Conservation (phyloP, 441 rosid species). For the Croton laevigatus region DNA sequence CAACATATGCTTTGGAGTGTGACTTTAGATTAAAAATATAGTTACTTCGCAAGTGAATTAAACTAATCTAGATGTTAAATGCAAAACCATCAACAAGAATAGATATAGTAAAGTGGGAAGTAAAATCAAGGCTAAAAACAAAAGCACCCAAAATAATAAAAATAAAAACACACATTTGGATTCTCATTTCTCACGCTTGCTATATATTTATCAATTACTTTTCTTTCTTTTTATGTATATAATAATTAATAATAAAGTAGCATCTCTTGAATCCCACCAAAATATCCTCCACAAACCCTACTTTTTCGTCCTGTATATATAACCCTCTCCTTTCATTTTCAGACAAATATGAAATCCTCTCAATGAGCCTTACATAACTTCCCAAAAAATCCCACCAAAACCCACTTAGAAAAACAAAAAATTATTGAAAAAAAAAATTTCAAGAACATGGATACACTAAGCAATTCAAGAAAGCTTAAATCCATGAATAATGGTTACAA, state of each 20-base stretch:
- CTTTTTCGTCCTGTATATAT: constrained; percentile 34
- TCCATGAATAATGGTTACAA: constrained; percentile 27
- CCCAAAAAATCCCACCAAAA: neutral
- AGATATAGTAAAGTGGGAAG: constrained; percentile 13
- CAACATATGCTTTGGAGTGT: no score
- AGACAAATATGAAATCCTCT: constrained; percentile 18
- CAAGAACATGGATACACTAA: constrained; percentile 25
- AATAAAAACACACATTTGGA: constrained; percentile 5
- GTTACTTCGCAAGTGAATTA: neutral
- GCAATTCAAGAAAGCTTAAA: constrained; percentile 26
- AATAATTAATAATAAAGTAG: constrained; percentile 13
- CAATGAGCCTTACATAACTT: neutral
- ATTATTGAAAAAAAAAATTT: neutral
- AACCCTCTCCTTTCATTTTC: constrained; percentile 27
- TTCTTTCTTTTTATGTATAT: neutral
- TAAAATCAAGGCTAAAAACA: constrained; percentile 19
- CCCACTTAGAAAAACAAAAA: neutral
- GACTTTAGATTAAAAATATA: no score
- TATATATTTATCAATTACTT: constrained; percentile 9
- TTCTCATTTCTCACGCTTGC: constrained; percentile 26
- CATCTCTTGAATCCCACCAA: constrained; percentile 24
- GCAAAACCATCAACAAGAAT: constrained; percentile 30
- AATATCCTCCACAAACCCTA: constrained; percentile 23
- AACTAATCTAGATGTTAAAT: neutral
- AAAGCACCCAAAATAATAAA: constrained; percentile 12